Evolutionary conservation across 2,329 filamentous ascomycete species (phyloP), one percentile per base, ranked within the genome.

Genomic region (Fusarium acutatum): DNA sequence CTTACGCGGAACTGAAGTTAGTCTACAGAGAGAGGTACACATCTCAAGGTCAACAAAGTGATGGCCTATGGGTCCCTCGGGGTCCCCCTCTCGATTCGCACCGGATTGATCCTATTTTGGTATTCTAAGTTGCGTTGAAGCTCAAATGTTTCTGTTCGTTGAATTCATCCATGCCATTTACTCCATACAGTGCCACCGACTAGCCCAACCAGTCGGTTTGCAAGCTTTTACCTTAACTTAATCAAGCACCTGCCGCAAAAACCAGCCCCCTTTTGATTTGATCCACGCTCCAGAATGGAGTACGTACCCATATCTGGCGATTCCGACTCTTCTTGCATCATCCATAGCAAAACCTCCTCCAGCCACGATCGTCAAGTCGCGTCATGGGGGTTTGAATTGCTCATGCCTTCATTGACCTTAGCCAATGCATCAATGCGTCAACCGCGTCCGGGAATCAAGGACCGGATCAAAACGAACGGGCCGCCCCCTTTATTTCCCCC

Each of bases 101-200:
- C 50, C 58, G 62, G 62, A 74, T 74, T 69, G 59, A 50, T 64
- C 59, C 67, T 64, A 64, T 74, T 64, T 71, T 64, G 61, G 46
- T 74, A 74, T 58, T 74, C 71, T 64, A 74, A 66, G 47, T 69
- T 61, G 71, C 49, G 71, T 73, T 74, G 71, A 73, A 73, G 71
- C 64, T 72, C 40, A 72, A 72, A 53, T 54, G 56, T 64, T 60
- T 60, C 37, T 69, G 69, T 74, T 60, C 68, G 69, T 67, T 69
- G 66, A 73, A 74, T 73, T 49, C 71, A 68, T 72, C 62, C 67
- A 69, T 62, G 56, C 71, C 64, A 74, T 72, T 54, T 70, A 73
- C 60, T 66, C 72, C 72, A 67, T 74, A 72, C 71, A 74, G 71
- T 74, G 68, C 65, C 68, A 63, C 64, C 71, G 60, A 72, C 71